Conservation (phyloP, 768 basidiomycete genomes). For the Phallus indusiatus region DNA sequence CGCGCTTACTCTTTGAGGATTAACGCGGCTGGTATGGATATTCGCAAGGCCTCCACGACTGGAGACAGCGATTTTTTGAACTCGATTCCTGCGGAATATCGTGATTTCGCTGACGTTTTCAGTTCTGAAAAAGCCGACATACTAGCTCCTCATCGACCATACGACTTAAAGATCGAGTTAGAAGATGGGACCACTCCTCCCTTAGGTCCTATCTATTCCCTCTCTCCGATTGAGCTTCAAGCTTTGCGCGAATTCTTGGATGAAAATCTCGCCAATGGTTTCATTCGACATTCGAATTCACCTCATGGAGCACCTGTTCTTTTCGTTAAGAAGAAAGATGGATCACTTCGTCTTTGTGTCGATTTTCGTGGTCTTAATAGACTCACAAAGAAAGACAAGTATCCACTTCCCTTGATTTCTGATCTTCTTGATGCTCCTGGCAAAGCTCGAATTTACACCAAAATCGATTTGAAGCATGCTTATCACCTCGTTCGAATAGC, state of each 20-base stretch:
- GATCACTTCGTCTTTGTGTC: slow-evolving; percentile 20
- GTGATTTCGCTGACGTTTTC: slow-evolving; percentile 22
- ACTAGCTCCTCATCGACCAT: slow-evolving; percentile 26
- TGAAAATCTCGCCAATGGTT: slow-evolving; percentile 27
- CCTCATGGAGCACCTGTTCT: slow-evolving; percentile 19
- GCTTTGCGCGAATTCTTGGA: slow-evolving; percentile 28
- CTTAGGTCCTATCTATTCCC: slow-evolving; percentile 25
- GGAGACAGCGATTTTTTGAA: neutral
- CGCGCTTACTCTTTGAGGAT: no score
- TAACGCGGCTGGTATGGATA: neutral
- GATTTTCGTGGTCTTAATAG: slow-evolving; percentile 26
- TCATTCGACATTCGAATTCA: slow-evolving; percentile 24
- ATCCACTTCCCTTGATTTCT: slow-evolving; percentile 24
- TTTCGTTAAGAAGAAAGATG: slow-evolving; percentile 25
- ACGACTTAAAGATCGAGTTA: slow-evolving; percentile 29
- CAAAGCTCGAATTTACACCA: slow-evolving; percentile 12
- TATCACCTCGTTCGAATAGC: slow-evolving; percentile 34
- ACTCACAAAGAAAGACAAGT: slow-evolving; percentile 26
- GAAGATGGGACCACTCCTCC: slow-evolving; percentile 20
- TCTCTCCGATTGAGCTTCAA: slow-evolving; percentile 24
- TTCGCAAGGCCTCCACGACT: neutral
- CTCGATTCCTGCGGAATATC: slow-evolving; percentile 22
- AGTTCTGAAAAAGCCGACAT: slow-evolving; percentile 16
- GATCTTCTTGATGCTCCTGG: slow-evolving; percentile 14
- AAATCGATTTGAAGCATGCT: slow-evolving; percentile 29